Evolutionary conservation across 1,284 basidiomycete species (phyloP).

Genomic region (Apiotrichum siamense): DNA sequence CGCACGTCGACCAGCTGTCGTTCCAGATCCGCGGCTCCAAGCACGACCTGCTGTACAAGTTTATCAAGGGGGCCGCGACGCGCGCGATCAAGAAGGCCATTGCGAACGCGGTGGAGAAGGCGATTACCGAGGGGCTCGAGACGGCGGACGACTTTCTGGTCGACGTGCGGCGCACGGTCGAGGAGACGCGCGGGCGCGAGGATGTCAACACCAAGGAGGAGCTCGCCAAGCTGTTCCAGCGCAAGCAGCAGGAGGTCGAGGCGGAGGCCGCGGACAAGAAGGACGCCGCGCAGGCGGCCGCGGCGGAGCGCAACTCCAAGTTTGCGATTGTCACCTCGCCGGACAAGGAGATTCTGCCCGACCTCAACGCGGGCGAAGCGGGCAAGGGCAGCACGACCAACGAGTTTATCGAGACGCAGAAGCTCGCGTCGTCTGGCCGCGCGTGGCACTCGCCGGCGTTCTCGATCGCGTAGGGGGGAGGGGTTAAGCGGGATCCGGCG

Average conservation of each 20-base stretch:
- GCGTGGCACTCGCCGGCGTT: slow-evolving; percentile 44
- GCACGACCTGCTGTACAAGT: slow-evolving; percentile 83
- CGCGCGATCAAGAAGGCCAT: slow-evolving; percentile 86
- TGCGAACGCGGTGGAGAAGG: slow-evolving; percentile 70
- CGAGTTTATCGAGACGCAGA: slow-evolving; percentile 35
- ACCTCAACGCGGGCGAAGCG: slow-evolving; percentile 20
- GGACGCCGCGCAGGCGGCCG: not conserved
- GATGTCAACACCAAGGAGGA: slow-evolving; percentile 55
- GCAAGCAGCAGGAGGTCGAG: slow-evolving; percentile 47
- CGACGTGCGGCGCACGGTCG: slow-evolving; percentile 54
- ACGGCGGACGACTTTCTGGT: slow-evolving; percentile 68
- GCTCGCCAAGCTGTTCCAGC: slow-evolving; percentile 59
- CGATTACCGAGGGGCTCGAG: slow-evolving; percentile 73
- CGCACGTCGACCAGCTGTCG: slow-evolving; percentile 69
- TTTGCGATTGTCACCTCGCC: slow-evolving; percentile 12
- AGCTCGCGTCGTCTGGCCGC: slow-evolving; percentile 28
- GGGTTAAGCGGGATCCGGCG: no score
- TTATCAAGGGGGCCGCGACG: slow-evolving; percentile 38
- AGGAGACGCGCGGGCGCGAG: slow-evolving; percentile 58
- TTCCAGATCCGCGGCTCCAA: slow-evolving; percentile 86
- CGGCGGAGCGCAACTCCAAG: not conserved
- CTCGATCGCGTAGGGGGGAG: slow-evolving; percentile 20
- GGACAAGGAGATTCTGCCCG: slow-evolving; percentile 28
- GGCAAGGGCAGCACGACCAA: slow-evolving; percentile 20
- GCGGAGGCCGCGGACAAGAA: slow-evolving; percentile 31